A percentile compares a stretch with the other conserved stretches of the same genome.
Conservation (phyloP, 2,329 filamentous ascomycete genomes). For the Aspergillus eucalypticola region DNA sequence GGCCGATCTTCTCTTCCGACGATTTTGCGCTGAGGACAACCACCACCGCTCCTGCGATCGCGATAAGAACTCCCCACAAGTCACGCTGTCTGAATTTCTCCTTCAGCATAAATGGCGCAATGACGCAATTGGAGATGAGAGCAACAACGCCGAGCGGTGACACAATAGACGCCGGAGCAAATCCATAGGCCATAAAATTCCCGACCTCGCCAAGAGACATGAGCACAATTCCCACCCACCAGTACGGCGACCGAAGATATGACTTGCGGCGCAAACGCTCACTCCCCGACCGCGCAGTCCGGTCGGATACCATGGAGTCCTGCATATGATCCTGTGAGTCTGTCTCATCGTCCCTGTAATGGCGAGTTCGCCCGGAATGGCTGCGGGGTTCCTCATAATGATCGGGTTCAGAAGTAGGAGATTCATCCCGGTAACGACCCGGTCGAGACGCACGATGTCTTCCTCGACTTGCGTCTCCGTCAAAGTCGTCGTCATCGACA, state of each 20-base stretch:
- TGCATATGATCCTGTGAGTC: constrained; percentile 37
- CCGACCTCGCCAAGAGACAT: constrained; percentile 93
- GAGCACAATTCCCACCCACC: constrained; percentile 91
- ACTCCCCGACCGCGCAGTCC: constrained; percentile 41
- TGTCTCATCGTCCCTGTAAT: constrained; percentile 40
- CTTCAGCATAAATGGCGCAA: constrained; percentile 90
- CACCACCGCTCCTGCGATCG: constrained; percentile 82
- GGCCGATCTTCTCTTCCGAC: constrained; percentile 86
- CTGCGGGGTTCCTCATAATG: constrained; percentile 35
- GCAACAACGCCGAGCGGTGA: constrained; percentile 96
- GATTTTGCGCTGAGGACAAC: constrained; percentile 90
- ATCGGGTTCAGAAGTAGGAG: constrained; percentile 27
- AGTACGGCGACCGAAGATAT: constrained; percentile 89
- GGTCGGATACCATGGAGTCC: constrained; percentile 42
- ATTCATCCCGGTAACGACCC: constrained; percentile 21
- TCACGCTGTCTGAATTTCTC: constrained; percentile 84
- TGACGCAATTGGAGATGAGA: constrained; percentile 92
- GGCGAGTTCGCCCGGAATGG: constrained; percentile 18
- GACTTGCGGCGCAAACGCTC: constrained; percentile 58
- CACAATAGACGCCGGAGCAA: constrained; percentile 95
- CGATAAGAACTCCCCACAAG: constrained; percentile 82
- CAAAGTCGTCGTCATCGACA: constrained; percentile 26
- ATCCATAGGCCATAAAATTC: constrained; percentile 96
- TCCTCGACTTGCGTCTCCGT: constrained; percentile 9
- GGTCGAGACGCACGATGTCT: constrained; percentile 9